Percentiles rank a stretch among this genome's conserved stretches.
phyloP scores from a whole-genome alignment of 176 grass and related monocot genomes.

The Saccharum officinarum region DNA sequence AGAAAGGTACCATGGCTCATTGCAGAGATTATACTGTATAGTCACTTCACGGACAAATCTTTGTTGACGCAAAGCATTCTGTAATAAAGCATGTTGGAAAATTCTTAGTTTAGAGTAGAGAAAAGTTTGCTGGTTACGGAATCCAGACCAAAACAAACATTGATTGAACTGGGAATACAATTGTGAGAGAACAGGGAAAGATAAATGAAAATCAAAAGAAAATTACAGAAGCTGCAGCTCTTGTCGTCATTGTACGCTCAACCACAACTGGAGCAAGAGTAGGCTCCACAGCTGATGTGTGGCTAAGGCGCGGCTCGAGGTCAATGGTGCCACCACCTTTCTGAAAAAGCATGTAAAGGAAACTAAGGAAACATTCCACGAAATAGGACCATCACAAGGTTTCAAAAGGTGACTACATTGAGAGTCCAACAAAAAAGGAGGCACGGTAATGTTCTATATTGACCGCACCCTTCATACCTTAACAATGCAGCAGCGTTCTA shows the following conservation, averaged over 20 bases:
- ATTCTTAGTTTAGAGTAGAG: not conserved
- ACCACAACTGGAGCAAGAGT: conserved; percentile 89
- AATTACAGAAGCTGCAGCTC: conserved; percentile 89
- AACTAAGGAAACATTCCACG: conserved; percentile 34
- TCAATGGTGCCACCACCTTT: conserved; percentile 87
- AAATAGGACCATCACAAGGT: conserved; percentile 6
- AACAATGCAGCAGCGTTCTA: conserved; percentile 91
- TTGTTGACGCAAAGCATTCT: conserved; percentile 94
- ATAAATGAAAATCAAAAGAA: not conserved
- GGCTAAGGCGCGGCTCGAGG: conserved; percentile 74
- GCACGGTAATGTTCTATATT: conserved; percentile 6
- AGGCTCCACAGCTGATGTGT: conserved; percentile 94
- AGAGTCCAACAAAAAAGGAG: not conserved
- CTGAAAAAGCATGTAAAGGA: conserved; percentile 52
- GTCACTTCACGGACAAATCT: conserved; percentile 93
- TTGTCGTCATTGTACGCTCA: conserved; percentile 95
- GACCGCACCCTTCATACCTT: conserved; percentile 59
- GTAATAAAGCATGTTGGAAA: conserved; percentile 31
- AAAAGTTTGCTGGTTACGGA: conserved; percentile 19
- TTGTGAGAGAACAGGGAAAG: not conserved
- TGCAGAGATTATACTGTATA: conserved; percentile 94
- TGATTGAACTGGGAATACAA: not conserved
- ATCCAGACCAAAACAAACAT: conserved; percentile 8
- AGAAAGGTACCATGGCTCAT: conserved; percentile 82
- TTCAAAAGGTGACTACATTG: conserved; percentile 9